These are phyloP conservation scores for Apiotrichum mycotoxinovorans DNA, from an alignment of 1,284 basidiomycete genomes.

Conservation along the genomic window DNA sequence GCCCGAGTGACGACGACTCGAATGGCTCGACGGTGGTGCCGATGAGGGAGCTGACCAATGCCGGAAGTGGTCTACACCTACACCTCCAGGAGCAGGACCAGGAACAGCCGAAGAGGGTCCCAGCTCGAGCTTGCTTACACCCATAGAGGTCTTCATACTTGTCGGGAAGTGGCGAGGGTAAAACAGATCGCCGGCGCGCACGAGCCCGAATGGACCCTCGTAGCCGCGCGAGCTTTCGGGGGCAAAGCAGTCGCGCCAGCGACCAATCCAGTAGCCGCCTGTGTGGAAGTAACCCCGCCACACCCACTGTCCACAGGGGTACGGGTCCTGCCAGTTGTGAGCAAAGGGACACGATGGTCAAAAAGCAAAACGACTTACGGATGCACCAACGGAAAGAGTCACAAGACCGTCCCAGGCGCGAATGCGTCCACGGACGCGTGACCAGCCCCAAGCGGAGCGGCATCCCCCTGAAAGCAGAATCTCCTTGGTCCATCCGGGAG, in stretches of 20 bases:
- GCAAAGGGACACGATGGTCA: neutral
- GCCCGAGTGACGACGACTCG: neutral
- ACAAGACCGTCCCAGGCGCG: slow-evolving; percentile 49
- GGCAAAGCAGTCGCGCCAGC: slow-evolving; percentile 49
- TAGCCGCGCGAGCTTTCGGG: slow-evolving; percentile 36
- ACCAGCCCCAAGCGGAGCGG: slow-evolving; percentile 38
- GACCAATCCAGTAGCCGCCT: slow-evolving; percentile 42
- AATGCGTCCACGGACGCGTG: slow-evolving; percentile 41
- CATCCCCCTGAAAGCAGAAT: slow-evolving; percentile 42
- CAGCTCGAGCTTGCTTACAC: slow-evolving; percentile 14
- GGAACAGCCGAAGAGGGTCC: neutral
- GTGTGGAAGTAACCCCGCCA: slow-evolving; percentile 48
- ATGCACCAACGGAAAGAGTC: slow-evolving; percentile 23
- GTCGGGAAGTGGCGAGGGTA: slow-evolving; percentile 39
- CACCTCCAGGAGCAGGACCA: neutral
- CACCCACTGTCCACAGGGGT: slow-evolving; percentile 42
- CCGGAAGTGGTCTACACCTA: neutral
- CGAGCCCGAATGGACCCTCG: slow-evolving; percentile 41
- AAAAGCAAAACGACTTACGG: neutral
- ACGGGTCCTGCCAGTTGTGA: slow-evolving; percentile 17
- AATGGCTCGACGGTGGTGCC: neutral
- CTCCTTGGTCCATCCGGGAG: slow-evolving; percentile 49
- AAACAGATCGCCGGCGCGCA: slow-evolving; percentile 39
- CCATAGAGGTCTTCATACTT: slow-evolving; percentile 30
- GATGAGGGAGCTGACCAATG: neutral